Evolutionary conservation across 495 filamentous ascomycete species (phyloP), one percentile per base, ranked within the genome.

Genomic region (Saxophila tyrrhenica): DNA sequence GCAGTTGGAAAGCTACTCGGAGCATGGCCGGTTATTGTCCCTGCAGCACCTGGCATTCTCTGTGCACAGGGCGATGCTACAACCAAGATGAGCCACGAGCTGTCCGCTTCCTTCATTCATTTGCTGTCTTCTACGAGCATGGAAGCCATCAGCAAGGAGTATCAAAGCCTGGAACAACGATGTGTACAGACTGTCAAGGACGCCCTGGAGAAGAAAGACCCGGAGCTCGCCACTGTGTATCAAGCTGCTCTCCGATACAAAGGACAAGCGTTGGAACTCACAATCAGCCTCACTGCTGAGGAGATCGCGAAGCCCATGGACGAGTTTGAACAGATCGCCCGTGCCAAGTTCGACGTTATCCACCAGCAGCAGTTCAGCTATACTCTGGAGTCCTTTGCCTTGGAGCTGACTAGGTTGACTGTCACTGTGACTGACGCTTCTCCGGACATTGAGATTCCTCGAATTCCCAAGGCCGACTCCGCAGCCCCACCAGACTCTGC

Each of bases 11-110:
- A 74, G 56, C 66, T 77, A 0, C 63, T 77, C 0, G 72, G 73
- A 0, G 70, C 72, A 5, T 77, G 70, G 68, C 73, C 73, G 1
- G 73, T 77, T 16, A 77, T 77, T 50, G 65, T 77, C 1, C 74
- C 74, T 19, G 73, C 73, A 0, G 72, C 73, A 0, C 74, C 74
- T 10, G 74, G 73, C 5, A 74, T 72, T 21, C 64, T 77, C 0
- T 77, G 74, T 52, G 73, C 74, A 3, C 72, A 71, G 51, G 74
- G 73, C 1, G 74, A 77, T 62, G 69, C 68, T 1, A 73, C 70
- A 3, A 77, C 74, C 0, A 70, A 71, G 53, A 63, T 77, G 47
- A 67, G 68, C 38, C 73, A 73, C 52, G 69, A 73, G 19, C 64
- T 73, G 38, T 73, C 71, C 0, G 58, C 62, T 16, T 71, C 71